Base-by-base conservation (phyloP, 371 early-diverging fungal species). In the Saksenaea oblongispora region DNA sequence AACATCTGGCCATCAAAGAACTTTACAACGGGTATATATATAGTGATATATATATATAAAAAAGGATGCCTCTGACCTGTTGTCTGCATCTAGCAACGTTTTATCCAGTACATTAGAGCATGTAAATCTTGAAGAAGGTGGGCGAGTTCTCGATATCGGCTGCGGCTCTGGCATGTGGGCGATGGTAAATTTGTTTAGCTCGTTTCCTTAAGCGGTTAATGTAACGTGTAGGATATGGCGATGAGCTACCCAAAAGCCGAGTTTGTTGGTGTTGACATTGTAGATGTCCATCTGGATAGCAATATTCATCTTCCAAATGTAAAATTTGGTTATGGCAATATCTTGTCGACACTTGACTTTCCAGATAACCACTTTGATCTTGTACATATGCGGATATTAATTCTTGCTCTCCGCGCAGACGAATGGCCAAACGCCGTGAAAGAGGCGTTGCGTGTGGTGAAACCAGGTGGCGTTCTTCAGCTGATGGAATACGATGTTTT, bases 351-450 rank as follows among this genome's bases (percentile, higher is more conserved):
- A n/a, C 62, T 66, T 15, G 81, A 79, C 4, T 64, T 83, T 35
- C 74, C 82, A 8, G 79, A 71, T 62, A 65, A 80, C 47, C 34
- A 65, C 27, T 83, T 84, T 64, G 84, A 86, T 56, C 70, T 79
- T 53, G 73, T 85, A 17, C 79, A 85, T 18, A 72, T 80, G 59
- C 70, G 83, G 42, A 57, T 75, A 26, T 73, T 76, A 34, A 59
- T 64, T 5, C 44, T 72, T 36, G 67, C 62, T 1, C 61, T 75
- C 9, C 62, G 67, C 26, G 53, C 28, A n/a, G 34, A 37, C 1
- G 54, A 72, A 53, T 75, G 72, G 69, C 51, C 34, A 0, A 9
- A 51, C 4, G 54, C 58, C 10, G 37, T 74, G 17, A 65, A 59
- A n/a, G 73, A 76, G 26, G 44, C 51, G 4, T 57, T 70, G 27